Conservation (phyloP, 768 basidiomycete genomes). For the Suillus ampliporus region DNA sequence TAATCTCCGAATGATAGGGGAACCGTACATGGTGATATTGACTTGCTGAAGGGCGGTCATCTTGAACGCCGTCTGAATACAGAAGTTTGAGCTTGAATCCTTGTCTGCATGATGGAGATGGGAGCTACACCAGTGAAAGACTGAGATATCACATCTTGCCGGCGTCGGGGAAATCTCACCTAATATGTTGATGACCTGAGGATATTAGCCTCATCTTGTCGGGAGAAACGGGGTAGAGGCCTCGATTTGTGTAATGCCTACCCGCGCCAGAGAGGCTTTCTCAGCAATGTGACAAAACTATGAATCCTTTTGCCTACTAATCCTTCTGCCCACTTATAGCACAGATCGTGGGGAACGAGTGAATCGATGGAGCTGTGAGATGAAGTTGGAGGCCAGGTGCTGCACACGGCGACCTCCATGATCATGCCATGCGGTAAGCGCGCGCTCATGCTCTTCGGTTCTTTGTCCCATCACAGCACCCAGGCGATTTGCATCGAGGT, state of each 20-base stretch:
- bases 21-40: not conserved
- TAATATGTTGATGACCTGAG: not conserved
- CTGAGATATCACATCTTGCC: not conserved
- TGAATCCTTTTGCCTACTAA: no score
- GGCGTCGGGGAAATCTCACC: not conserved
- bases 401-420: not conserved
- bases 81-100: not conserved
- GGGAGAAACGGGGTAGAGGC: not conserved
- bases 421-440: conserved; percentile 4
- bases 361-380: not conserved
- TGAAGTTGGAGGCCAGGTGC: not conserved
- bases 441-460: not conserved
- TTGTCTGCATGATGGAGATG: not conserved
- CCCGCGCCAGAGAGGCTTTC: not conserved
- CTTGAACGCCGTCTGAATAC: not conserved
- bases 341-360: not conserved
- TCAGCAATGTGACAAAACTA: not conserved
- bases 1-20: no score
- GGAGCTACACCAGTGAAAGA: not conserved
- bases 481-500: not conserved
- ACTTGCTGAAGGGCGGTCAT: not conserved
- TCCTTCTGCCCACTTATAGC: not conserved
- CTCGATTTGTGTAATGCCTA: no score
- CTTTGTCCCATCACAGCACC: not conserved
- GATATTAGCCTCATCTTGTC: not conserved